These are phyloP conservation scores for Thelonectria olida DNA, from an alignment of 2,329 filamentous ascomycete genomes.

Conservation along the genomic window DNA sequence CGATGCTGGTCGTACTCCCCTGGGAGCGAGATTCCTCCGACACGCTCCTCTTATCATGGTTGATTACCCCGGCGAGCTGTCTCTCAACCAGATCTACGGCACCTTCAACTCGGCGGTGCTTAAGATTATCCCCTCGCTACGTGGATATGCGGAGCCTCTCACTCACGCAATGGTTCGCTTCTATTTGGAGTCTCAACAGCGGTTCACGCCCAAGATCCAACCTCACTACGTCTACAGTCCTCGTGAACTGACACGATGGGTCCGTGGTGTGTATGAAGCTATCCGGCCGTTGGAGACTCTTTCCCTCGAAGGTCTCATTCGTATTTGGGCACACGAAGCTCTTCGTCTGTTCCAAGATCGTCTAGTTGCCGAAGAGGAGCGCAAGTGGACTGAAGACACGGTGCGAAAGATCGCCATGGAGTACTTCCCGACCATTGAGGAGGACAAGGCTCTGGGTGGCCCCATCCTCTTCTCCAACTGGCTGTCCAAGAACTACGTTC, in stretches of 20 bases:
- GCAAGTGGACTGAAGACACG: constrained; percentile 92
- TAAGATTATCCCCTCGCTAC: constrained; percentile 95
- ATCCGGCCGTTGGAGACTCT: constrained; percentile 91
- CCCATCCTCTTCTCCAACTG: constrained; percentile 99
- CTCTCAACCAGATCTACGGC: constrained; percentile 96
- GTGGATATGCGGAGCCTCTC: constrained; percentile 91
- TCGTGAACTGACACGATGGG: constrained; percentile 97
- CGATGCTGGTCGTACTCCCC: constrained; percentile 93
- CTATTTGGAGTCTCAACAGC: constrained; percentile 91
- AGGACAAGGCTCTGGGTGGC: constrained; percentile 85
- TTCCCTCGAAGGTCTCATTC: constrained; percentile 87
- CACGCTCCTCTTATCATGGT: constrained; percentile 99
- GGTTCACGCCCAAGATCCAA: constrained; percentile 96
- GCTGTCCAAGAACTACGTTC: constrained; percentile 98
- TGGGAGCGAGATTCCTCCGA: constrained; percentile 92
- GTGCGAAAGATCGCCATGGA: constrained; percentile 88
- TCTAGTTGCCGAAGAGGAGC: constrained; percentile 92
- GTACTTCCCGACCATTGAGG: constrained; percentile 94
- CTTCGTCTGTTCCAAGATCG: constrained; percentile 96
- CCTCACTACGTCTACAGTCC: constrained; percentile 99
- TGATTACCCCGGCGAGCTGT: constrained; percentile 95
- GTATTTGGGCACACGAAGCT: constrained; percentile 98
- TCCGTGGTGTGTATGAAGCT: constrained; percentile 95
- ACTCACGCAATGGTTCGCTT: constrained; percentile 98
- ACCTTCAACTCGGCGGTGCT: constrained; percentile 97